phyloP scores from a whole-genome alignment of 148 eudicot species.

The Tetragonia tetragonoides region DNA sequence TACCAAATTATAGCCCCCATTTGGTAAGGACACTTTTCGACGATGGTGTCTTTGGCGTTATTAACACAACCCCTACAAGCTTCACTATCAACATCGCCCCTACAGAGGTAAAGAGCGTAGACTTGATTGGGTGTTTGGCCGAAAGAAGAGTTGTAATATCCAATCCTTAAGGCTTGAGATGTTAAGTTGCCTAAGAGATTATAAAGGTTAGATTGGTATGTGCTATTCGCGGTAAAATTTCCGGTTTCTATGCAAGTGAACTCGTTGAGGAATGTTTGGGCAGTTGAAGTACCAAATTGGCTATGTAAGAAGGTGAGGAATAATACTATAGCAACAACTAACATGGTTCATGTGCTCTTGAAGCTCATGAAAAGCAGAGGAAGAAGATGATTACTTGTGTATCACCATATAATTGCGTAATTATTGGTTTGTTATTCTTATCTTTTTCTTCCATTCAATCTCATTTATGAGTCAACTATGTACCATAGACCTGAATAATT shows the following conservation, averaged over 20 bases:
- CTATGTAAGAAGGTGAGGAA: background rate
- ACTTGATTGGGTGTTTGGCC: background rate
- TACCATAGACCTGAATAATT: too few species aligned
- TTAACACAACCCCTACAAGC: background rate
- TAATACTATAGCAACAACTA: background rate
- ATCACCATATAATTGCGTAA: background rate
- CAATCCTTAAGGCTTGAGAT: background rate
- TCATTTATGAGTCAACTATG: too few species aligned
- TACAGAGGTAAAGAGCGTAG: conserved; percentile 11
- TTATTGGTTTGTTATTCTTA: background rate
- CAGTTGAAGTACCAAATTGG: background rate
- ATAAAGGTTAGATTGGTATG: conserved; percentile 6
- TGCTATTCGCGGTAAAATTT: background rate
- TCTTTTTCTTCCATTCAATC: too few species aligned
- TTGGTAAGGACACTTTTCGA: background rate
- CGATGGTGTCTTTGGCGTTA: background rate
- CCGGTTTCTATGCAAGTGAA: background rate
- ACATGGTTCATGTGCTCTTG: background rate
- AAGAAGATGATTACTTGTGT: background rate
- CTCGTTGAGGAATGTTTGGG: background rate
- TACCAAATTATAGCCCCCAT: conserved; percentile 11
- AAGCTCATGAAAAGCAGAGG: conserved; percentile 3
- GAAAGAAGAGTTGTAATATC: background rate
- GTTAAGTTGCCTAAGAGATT: background rate
- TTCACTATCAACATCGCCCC: background rate